phyloP scores from a whole-genome alignment of 2,329 filamentous ascomycete species.

The Talaromyces albobiverticillius region DNA sequence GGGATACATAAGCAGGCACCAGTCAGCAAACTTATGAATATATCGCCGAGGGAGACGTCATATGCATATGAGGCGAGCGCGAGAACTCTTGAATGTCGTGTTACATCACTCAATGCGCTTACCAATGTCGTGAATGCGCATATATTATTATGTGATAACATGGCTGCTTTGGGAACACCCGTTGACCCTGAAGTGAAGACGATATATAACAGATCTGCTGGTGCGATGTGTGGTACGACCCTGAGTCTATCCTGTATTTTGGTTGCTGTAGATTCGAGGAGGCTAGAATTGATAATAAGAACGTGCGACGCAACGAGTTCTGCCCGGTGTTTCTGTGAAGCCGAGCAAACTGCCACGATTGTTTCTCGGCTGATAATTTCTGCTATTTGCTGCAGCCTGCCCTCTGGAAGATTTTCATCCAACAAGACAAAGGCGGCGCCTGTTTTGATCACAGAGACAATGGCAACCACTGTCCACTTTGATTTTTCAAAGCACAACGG shows the following conservation, averaged over 20 bases:
- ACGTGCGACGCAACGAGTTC: no score
- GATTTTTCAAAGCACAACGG: slow-evolving; percentile 23
- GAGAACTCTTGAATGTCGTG: no score
- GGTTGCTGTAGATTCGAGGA: no score
- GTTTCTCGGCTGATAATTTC: no score
- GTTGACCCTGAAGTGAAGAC: slow-evolving; percentile 60
- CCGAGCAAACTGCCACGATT: no score
- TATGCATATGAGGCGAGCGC: slow-evolving; percentile 57
- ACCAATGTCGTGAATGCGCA: no score
- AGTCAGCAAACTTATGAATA: slow-evolving; percentile 52
- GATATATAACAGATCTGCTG: slow-evolving; percentile 50
- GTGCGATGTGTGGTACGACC: no score
- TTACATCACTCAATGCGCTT: slow-evolving; percentile 54
- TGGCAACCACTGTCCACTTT: slow-evolving; percentile 15
- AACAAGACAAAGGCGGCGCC: slow-evolving; percentile 13
- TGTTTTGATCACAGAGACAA: slow-evolving; percentile 16
- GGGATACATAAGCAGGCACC: slow-evolving; percentile 59
- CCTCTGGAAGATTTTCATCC: no score
- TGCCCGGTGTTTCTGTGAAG: no score
- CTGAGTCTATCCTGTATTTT: no score
- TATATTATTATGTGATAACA: slow-evolving; percentile 59
- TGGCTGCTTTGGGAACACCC: slow-evolving; percentile 54
- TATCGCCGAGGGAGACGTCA: slow-evolving; percentile 53
- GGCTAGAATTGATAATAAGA: no score
- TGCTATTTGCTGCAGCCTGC: no score